Base-by-base conservation (phyloP, 2,329 filamentous ascomycete species). In the Fusarium nanum region DNA sequence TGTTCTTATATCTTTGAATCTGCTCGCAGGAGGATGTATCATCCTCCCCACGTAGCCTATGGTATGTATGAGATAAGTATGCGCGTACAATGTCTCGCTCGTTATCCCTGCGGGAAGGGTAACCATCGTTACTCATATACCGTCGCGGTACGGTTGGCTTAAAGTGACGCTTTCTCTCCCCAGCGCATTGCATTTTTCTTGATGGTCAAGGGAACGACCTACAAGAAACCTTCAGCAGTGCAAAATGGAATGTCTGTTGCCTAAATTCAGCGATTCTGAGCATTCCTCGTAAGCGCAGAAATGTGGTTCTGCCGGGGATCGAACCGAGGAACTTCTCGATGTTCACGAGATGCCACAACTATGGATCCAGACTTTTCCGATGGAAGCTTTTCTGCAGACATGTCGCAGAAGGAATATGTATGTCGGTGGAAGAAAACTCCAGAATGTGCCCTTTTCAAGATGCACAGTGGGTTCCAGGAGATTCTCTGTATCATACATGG, bases 1-100 rank as follows among this genome's bases (percentile, higher is more conserved):
- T n/a, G 10, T 7, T 4, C 0, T n/a, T 37, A 2, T n/a, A n/a
- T 12, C 18, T 6, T 44, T 3, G 2, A 1, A 10, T 4, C 20
- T 44, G 1, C 14, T 44, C 14, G 3, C 8, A 23, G 14, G 18
- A 37, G 16, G 16, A 37, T 37, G 9, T 2, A 11, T 5, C 18
- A 18, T 37, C 9, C 22, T 23, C 6, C 22, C 5, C 22, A 23
- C 12, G 12, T 14, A 32, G 30, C 13, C 13, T 8, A 14, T n/a
- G n/a, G n/a, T 4, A 1, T 23, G 7, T 32, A 32, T 34, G 16
- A 34, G 16, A 34, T 5, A 6, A 18, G 8, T 10, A 34, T 34
- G 5, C 16, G 8, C 8, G 32, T 18, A 18, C 32, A 7, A 32
- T 30, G 4, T 34, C 8, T 34, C 32, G 16, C 8, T 6, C 7